Base-by-base conservation (phyloP, 73 alveolate species). In the Paramecium sonneborni region DNA sequence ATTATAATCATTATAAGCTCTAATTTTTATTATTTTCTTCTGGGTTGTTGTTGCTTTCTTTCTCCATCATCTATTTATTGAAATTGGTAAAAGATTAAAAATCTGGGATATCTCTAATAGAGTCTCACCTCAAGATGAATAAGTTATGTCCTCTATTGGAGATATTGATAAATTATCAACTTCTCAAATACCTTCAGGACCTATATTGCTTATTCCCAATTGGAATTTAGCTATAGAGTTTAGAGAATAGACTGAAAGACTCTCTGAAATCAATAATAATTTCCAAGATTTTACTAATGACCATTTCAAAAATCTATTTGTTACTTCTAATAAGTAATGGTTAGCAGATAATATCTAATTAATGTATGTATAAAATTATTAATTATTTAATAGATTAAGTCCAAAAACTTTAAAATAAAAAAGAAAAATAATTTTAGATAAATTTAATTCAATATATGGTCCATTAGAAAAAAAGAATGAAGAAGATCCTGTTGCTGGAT, bases 301-400 rank as follows among this genome's bases (percentile, higher is more conserved):
- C 24, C 32, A 88, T 30, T 88, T 88, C 26, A 88, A 88, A 69
- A 88, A 30, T 21, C 30, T 69, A 21, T 88, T 88, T 43, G 44
- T 88, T 12, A n/a, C 57, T 69, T 88, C 91, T 20, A 88, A 88
- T 88, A 88, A 88, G 30, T 44, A 69, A 23, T 88, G 94, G 94
- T 37, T 88, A 52, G 56, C 58, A 6, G 87, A 72, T 28, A 88
- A 88, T 57, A 69, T 88, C 1, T 39, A 43, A 39, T 18, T 52
- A 52, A 52, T 52, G 68, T 52, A 52, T 18, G 14, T 4, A 52
- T 3, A 4, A n/a, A n/a, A 18, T 52, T n/a, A n/a, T 15, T 52
- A 52, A n/a, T n/a, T 18, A n/a, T 52, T 18, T 18, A 57, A 23
- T 37, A 20, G 76, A 32, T 44, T 88, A 70, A 88, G 76, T 38